These are phyloP conservation scores for Ceratobasidium sp. DNA, from an alignment of 1,284 basidiomycete genomes.

Conservation along the genomic window DNA sequence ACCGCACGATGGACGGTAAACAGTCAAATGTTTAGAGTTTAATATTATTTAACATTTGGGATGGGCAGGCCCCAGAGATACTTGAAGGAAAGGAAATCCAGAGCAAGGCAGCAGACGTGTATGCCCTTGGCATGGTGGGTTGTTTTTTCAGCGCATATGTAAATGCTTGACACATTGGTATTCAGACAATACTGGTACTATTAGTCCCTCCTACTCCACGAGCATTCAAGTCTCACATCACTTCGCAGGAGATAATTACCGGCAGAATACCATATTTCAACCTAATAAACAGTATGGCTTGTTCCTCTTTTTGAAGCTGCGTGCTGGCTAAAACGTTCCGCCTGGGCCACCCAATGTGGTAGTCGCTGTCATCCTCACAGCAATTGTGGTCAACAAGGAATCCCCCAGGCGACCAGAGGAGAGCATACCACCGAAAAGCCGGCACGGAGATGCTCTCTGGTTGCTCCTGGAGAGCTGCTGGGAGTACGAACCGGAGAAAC, in stretches of 20 bases:
- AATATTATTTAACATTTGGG: background rate
- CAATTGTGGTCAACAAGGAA: too few species aligned
- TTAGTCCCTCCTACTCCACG: background rate
- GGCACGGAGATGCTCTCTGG: background rate
- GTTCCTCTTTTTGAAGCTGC: too few species aligned
- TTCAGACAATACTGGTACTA: constrained; percentile 1
- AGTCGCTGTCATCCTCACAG: too few species aligned
- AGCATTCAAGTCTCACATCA: too few species aligned
- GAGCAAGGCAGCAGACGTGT: background rate
- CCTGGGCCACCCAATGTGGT: too few species aligned
- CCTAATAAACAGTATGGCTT: too few species aligned
- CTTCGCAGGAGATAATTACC: too few species aligned
- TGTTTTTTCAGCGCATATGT: too few species aligned
- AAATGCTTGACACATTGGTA: background rate
- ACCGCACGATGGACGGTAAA: background rate
- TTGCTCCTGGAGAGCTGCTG: constrained; percentile 4
- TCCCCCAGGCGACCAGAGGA: too few species aligned
- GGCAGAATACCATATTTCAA: too few species aligned
- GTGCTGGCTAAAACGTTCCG: too few species aligned
- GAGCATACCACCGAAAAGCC: too few species aligned
- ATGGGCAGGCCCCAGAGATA: constrained; percentile 8
- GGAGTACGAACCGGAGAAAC: background rate
- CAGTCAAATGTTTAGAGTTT: background rate
- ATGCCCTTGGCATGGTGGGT: background rate
- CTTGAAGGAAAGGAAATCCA: background rate